Evolutionary conservation across 1,284 basidiomycete species (phyloP).

Genomic region (Pascua sp.): DNA sequence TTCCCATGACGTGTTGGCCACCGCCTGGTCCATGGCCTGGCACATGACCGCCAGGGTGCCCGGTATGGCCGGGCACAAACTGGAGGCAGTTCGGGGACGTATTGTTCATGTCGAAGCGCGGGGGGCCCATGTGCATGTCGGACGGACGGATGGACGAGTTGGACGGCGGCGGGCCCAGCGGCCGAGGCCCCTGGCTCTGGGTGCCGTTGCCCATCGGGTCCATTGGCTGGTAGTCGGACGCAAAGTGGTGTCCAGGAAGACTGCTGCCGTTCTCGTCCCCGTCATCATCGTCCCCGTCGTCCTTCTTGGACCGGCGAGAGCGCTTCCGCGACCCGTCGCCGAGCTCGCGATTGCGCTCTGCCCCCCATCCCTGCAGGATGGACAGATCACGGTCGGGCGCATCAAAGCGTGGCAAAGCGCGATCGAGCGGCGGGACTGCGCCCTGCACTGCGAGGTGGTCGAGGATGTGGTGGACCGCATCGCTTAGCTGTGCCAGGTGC

Average conservation of each 20-base stretch:
- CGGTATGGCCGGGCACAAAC: too few relatives aligned
- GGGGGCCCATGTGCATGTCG: constrained; percentile 9
- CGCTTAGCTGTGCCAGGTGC: constrained; percentile 32
- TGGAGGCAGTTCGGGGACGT: neutral
- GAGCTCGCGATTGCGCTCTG: constrained; percentile 24
- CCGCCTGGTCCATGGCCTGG: too few relatives aligned
- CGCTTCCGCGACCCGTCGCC: constrained; percentile 8
- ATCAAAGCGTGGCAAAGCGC: constrained; percentile 23
- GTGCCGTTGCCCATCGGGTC: neutral
- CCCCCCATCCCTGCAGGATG: constrained; percentile 26
- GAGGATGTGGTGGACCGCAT: constrained; percentile 36
- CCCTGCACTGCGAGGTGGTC: constrained; percentile 27
- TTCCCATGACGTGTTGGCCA: too few relatives aligned
- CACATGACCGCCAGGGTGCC: too few relatives aligned
- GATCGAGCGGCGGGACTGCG: constrained; percentile 27
- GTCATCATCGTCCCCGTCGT: constrained; percentile 15
- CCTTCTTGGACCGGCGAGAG: constrained; percentile 4
- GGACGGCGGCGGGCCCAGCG: too few relatives aligned
- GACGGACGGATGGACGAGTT: constrained; percentile 7
- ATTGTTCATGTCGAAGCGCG: neutral
- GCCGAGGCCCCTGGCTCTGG: too few relatives aligned
- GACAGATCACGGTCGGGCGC: constrained; percentile 33
- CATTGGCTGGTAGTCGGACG: neutral
- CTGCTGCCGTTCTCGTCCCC: neutral
- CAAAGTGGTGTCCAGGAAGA: neutral